A percentile compares a stretch with the other conserved stretches of the same genome.
Evolutionary conservation across 257 asterid species (phyloP).

Genomic region (Ligustrum vulgare): DNA sequence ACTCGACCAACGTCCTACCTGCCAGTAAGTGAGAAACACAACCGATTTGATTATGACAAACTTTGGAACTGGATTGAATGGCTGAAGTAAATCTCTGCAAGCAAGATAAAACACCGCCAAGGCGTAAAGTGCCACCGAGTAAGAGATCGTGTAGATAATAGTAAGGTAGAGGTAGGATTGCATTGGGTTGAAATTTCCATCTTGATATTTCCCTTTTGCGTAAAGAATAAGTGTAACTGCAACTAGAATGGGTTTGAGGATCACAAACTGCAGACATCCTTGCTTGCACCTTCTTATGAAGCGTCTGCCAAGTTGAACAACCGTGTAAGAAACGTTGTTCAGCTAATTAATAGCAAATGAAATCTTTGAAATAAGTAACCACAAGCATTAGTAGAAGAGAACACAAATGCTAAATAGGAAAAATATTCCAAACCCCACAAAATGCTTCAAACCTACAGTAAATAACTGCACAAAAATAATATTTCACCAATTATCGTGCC

Average conservation of each 20-base stretch:
- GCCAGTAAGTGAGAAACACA: constrained; percentile 97
- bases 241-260: constrained; percentile 89
- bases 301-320: constrained; percentile 61
- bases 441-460: background rate
- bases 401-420: background rate
- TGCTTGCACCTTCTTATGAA: constrained; percentile 96
- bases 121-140: constrained; percentile 90
- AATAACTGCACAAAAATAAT: background rate
- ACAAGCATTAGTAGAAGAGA: background rate
- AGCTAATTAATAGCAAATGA: background rate
- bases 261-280: constrained; percentile 96
- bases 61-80: constrained; percentile 97
- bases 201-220: constrained; percentile 88
- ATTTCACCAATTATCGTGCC: background rate
- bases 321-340: background rate
- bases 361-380: background rate
- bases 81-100: constrained; percentile 92
- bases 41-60: constrained; percentile 92
- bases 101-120: constrained; percentile 92
- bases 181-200: constrained; percentile 81
- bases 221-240: constrained; percentile 74
- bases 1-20: constrained; percentile 48
- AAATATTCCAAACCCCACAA: background rate
- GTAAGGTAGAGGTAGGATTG: constrained; percentile 96
- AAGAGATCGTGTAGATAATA: constrained; percentile 87